Base-by-base conservation (phyloP, 768 basidiomycete species). In the Boletellus ananas region DNA sequence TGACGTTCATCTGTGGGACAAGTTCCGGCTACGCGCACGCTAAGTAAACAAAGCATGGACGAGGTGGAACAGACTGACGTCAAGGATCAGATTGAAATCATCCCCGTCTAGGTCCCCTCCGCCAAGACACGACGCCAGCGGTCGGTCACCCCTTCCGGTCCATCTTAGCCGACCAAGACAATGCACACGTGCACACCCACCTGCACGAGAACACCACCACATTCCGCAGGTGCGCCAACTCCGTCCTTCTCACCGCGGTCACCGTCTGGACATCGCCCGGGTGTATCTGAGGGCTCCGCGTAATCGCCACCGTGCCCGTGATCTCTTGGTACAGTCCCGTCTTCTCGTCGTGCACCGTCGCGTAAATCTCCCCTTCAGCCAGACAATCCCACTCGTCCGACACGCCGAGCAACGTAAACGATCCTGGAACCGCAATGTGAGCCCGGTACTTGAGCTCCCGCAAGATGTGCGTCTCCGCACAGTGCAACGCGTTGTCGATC, bases 31-130 rank as follows among this genome's bases (percentile, higher is more conserved):
- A 39, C 38, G 34, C 34, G 34, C 12, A 43, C 40, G 37, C 41
- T 51, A 8, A 49, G 52, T 16, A 21, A 29, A 55, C 50, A 59
- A 51, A 45, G 41, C 45, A 48, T n/a, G 34, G 29, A 40, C 29
- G 23, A 27, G 49, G 46, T 14, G 29, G 34, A 36, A 50, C 51
- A 8, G 8, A 43, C 60, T 67, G 55, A 75, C 74, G 47, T 75
- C 69, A 34, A 72, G 62, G 40, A 77, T 73, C n/a, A 78, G 35
- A 58, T 77, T 78, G 47, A 76, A 80, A 18, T 75, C 72, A 46
- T 79, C 78, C 5, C 78, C 79, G 54, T 80, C 79, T 40, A 79
- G 62, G 61, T 80, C 79, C 8, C 79, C 79, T 20, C 79, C 79
- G 23, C 78, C 78, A 14, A 80, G 71, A 51, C 69, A 71, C 11